Evolutionary conservation across 2,329 filamentous ascomycete genomes (phyloP).

Genomic region (Madurella fahalii): DNA sequence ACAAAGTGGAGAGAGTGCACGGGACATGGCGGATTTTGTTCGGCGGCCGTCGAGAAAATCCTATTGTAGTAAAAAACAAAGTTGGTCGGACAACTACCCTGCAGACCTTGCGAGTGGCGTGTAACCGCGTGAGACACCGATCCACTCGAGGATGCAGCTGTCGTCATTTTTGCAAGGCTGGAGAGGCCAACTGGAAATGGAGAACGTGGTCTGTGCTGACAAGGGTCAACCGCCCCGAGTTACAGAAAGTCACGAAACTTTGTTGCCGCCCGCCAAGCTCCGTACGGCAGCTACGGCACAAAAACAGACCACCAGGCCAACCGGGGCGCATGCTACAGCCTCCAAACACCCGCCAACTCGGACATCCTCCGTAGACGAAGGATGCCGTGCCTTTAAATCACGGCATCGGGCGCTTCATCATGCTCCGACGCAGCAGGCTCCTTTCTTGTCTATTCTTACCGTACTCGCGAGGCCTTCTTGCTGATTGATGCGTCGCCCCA

Average conservation of each 20-base stretch:
- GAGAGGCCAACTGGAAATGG: too few relatives aligned
- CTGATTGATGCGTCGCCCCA: neutral
- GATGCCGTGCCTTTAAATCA: neutral
- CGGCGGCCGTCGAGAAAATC: too few relatives aligned
- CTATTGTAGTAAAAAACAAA: too few relatives aligned
- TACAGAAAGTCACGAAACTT: neutral
- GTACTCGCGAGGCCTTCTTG: neutral
- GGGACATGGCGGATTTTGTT: too few relatives aligned
- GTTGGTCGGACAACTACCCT: too few relatives aligned
- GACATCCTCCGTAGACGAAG: neutral
- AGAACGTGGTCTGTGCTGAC: neutral
- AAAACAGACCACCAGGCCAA: conserved; percentile 14
- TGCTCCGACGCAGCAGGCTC: conserved; percentile 10
- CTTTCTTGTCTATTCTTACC: neutral
- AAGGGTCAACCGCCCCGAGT: neutral
- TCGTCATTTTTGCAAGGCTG: too few relatives aligned
- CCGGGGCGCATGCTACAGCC: conserved; percentile 10
- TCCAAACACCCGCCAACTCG: conserved; percentile 4
- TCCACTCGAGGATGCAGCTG: too few relatives aligned
- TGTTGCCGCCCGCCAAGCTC: conserved; percentile 1
- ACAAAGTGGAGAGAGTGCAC: too few relatives aligned
- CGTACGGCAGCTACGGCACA: too few relatives aligned
- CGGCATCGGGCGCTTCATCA: conserved; percentile 4
- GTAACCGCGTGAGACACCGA: neutral
- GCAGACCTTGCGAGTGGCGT: too few relatives aligned